Evolutionary conservation across 2,329 filamentous ascomycete genomes (phyloP), one percentile per base, ranked within the genome.

Genomic region (Nemania diffusa): DNA sequence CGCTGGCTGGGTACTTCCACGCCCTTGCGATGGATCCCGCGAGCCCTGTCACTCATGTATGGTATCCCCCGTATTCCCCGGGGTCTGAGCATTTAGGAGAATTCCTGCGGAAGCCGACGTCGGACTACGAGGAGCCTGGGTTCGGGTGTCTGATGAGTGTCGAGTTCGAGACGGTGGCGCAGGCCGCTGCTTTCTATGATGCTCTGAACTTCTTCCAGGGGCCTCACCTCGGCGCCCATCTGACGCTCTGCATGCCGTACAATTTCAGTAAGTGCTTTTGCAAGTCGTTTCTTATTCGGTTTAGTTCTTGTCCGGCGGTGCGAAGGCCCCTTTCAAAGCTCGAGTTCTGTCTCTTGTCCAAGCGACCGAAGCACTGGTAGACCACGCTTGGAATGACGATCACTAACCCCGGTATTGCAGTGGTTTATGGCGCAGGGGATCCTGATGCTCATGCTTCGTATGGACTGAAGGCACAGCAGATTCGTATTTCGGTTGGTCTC

Each of bases 131-230:
- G 5, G 71, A 73, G 0, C 84, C 85, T 0, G 86, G 86, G 0
- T 86, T 87, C 71, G 87, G 87, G 2, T 87, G 84, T 70, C 81
- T 89, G 1, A 73, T 89, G 15, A 84, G 78, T 8, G 76, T 88
- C 29, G 83, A 87, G 51, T 84, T 89, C 53, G 76, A 78, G 11
- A 78, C 72, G n/a, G 65, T 82, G 0, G 78, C 78, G 4, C 66
- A 77, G 0, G 80, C 84, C 0, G 73, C 68, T 2, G 80, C 81
- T 0, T 88, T 88, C 67, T 87, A 86, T 71, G 80, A 88, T 64
- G 77, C 75, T 29, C 73, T 84, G 5, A 78, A 82, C 15, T 80
- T 87, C 64, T 84, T 85, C 70, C 79, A 82, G 1, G 84, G 84
- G 0, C 85, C 86, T 1, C 85, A 87, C 70, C 77, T 88, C 0